Percentiles rank a stretch among this genome's conserved stretches.
Conservation (phyloP, 768 basidiomycete species). For the Exsudoporus frostii region DNA sequence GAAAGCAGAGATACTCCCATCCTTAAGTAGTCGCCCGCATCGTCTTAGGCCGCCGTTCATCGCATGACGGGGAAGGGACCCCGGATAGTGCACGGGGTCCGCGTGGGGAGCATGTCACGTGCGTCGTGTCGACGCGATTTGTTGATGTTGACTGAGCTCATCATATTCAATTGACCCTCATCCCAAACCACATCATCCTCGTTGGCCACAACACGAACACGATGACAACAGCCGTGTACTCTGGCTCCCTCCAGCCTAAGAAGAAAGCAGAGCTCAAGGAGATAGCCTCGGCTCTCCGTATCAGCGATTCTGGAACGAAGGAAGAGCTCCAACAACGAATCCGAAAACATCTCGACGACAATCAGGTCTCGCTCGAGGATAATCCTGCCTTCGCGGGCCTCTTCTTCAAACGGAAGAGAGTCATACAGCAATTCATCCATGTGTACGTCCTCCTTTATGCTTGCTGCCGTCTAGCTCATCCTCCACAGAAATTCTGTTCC, state of each 20-base stretch:
- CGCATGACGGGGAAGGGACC: background rate
- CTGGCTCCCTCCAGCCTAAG: slow-evolving; percentile 58
- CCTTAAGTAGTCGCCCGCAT: background rate
- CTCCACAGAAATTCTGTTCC: slow-evolving; percentile 11
- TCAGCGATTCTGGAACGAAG: slow-evolving; percentile 57
- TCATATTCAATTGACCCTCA: slow-evolving; percentile 12
- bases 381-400: slow-evolving; percentile 57
- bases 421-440: slow-evolving; percentile 15
- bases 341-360: slow-evolving; percentile 55
- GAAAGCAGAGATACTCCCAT: slow-evolving; percentile 10
- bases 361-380: slow-evolving; percentile 54
- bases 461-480: background rate
- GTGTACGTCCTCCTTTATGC: slow-evolving; percentile 8
- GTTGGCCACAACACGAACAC: background rate
- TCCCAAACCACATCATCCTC: slow-evolving; percentile 9
- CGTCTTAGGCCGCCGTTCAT: background rate
- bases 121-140: slow-evolving; percentile 25
- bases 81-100: slow-evolving; percentile 9
- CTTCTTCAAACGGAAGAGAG: slow-evolving; percentile 40
- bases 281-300: slow-evolving; percentile 51
- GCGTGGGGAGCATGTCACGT: slow-evolving; percentile 18
- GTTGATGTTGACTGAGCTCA: slow-evolving; percentile 28
- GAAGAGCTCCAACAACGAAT: slow-evolving; percentile 63
- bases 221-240: slow-evolving; percentile 45
- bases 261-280: slow-evolving; percentile 68